Evolutionary conservation across 257 asterid genomes (phyloP), one percentile per base, ranked within the genome.

Genomic region (Nicotiana tomentosiformis): DNA sequence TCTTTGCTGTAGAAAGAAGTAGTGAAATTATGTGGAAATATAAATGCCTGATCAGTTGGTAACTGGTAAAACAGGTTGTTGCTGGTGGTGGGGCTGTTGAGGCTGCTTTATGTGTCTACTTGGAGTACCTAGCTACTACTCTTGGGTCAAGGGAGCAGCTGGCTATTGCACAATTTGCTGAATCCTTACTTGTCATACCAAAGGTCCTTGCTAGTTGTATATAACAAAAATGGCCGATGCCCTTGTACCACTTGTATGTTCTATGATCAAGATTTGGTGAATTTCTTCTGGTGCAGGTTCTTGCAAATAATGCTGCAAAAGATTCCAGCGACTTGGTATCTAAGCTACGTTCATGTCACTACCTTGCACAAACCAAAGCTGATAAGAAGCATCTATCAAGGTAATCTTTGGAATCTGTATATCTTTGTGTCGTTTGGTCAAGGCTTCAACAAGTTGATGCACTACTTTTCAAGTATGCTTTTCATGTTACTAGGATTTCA

Each of bases 41-140:
- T 55, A 58, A 60, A 79, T 62, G 83, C 10, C 77, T 65, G 78
- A 74, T 74, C 43, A 74, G 80, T 16, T 74, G 80, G 74, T 33
- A 61, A 80, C 64, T 0, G 77, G 64, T 29, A 60, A 82, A 87
- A 56, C 85, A 94, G 99, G 98, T 96, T 18, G 98, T 94, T 82
- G 98, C 99, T 83, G 99, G 98, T 37, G 99, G 99, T 81, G 98
- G 99, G 85, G 99, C 99, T 14, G 98, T 90, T 86, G 99, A 96
- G 88, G 97, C 98, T 77, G 97, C 98, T 84, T 87, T 94, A 56
- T 96, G 95, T 60, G 98, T 94, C 26, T 94, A 96, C 86, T 92
- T 95, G 88, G 97, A 93, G 91, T 92, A 92, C 81, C 86, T 93
- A 82, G 99, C 98, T 43, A 94, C 98, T 74, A 96, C 99, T 43